Evolutionary conservation across 2,329 filamentous ascomycete genomes (phyloP), one percentile per base, ranked within the genome.

Genomic region (Paraphoma chrysanthemicola): DNA sequence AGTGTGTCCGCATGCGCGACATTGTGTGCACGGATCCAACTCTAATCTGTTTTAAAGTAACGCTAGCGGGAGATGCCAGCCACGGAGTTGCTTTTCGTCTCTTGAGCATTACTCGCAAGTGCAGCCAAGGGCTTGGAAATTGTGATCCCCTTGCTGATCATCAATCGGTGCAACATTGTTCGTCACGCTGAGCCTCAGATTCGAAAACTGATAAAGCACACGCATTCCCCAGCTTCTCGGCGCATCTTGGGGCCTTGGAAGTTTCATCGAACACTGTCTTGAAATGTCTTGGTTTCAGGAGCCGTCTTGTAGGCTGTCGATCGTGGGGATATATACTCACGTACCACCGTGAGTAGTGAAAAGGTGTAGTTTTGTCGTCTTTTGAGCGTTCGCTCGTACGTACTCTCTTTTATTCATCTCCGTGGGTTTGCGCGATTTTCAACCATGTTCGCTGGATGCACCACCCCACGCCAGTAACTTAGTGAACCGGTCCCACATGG

Each of bases 281-380:
- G 49, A 39, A 30, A 45, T 39, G 49, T 51, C 49, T 51, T 51
- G 49, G 49, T 51, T 51, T 51, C 42, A 51, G 49, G 49, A 51
- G 42, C 49, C 49, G 49, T 46, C 42, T 42, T 38, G 42, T n/a
- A 23, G n/a, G 39, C 39, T 14, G 49, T 45, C 49, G 42, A 39
- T 51, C 49, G 10, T 39, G 14, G 30, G 9, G 30, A 28, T 51
- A 44, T 51, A 51, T 51, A 51, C 30, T 29, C 17, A 29, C 17
- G 29, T 29, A 51, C 42, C 31, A 14, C 42, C 31, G 14, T 45
- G 11, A 36, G 12, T 29, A 29, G 42, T 51, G 42, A 39, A 42
- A 28, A 28, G 33, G 33, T 14, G 33, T 36, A 36, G 33, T 36
- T 10, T 14, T 36, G 33, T 14, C 14, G 33, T 10, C 33, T 36